Conservation (phyloP, 1,284 basidiomycete genomes). For the Mycosarcoma maydis region DNA sequence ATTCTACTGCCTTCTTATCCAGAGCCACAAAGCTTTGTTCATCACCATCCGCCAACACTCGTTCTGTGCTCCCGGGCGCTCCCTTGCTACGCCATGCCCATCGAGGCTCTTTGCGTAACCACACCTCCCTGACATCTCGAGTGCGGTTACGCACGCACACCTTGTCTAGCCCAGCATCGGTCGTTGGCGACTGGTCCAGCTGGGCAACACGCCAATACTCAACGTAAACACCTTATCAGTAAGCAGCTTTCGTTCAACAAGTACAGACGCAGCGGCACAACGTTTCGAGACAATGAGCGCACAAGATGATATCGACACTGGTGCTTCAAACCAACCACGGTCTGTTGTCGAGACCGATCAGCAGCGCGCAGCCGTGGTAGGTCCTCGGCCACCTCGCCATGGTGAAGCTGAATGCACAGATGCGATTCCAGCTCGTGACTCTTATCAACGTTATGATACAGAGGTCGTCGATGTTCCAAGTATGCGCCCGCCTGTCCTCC, state of each 20-base stretch:
- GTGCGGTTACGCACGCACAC: conserved; percentile 1
- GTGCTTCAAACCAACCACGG: background rate
- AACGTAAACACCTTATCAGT: conserved; percentile 4
- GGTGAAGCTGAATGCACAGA: conserved; percentile 2
- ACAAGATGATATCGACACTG: background rate
- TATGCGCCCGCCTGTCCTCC: conserved; percentile 20
- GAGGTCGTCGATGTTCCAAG: conserved; percentile 1
- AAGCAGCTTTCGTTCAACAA: background rate
- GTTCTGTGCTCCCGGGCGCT: background rate
- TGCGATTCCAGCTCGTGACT: background rate
- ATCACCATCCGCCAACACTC: background rate
- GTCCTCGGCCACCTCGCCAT: background rate
- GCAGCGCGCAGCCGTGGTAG: background rate
- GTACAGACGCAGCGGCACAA: conserved; percentile 3
- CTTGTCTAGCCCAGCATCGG: conserved; percentile 5
- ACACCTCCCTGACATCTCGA: conserved; percentile 6
- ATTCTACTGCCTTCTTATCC: background rate
- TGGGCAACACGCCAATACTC: conserved; percentile 21
- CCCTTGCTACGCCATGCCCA: conserved; percentile 9
- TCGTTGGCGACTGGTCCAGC: conserved; percentile 1
- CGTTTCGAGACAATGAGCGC: background rate
- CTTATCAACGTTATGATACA: background rate
- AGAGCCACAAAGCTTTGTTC: background rate
- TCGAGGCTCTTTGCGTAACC: background rate
- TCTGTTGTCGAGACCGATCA: conserved; percentile 1